Conservation (phyloP, 129 eudicot genomes). For the Flaveria trinervia region DNA sequence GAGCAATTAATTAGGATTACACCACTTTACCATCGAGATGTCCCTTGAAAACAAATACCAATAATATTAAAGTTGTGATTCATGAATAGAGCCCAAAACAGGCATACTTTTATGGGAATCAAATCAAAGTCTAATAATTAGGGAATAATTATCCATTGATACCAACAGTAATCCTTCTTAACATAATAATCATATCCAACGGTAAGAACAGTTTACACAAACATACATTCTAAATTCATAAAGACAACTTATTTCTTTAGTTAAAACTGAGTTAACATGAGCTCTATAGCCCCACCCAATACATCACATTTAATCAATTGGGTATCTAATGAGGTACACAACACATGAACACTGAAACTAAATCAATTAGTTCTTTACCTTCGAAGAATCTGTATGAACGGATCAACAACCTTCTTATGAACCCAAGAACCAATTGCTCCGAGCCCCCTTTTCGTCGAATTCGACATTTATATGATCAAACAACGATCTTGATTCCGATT, state of each 20-base stretch:
- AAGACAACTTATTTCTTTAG: no score
- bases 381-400: conserved; percentile 69
- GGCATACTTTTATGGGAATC: no score
- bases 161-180: no score
- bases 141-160: no score
- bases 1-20: neutral
- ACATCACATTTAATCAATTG: neutral
- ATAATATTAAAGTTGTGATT: neutral
- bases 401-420: conserved; percentile 56
- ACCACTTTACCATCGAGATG: neutral
- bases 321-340: neutral
- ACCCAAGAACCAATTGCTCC: conserved; percentile 58
- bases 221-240: no score
- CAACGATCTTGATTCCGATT: neutral
- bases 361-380: conserved; percentile 41
- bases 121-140: no score
- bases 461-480: conserved; percentile 27
- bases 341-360: neutral
- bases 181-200: no score
- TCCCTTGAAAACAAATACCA: no score
- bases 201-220: no score
- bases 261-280: no score
- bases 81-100: neutral
- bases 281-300: neutral
- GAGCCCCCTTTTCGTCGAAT: conserved; percentile 30